Evolutionary conservation across 139 green algal genomes (phyloP).

Genomic region (Mychonastes homosphaera): DNA sequence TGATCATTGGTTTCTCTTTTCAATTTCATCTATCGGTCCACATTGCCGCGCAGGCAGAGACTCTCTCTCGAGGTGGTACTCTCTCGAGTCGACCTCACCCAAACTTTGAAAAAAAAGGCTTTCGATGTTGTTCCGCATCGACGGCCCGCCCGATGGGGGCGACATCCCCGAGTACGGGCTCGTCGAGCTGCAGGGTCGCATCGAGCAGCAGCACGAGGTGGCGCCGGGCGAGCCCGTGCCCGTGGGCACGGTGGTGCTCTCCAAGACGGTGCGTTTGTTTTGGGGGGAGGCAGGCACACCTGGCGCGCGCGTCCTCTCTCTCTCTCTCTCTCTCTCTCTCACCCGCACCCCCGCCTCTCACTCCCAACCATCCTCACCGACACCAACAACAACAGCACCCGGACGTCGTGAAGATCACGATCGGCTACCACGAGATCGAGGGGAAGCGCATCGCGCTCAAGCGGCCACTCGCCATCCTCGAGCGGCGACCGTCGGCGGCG

Average conservation of each 20-base stretch:
- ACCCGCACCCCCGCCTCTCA: neutral
- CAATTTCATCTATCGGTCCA: too few species aligned
- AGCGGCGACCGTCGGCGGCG: conserved; percentile 19
- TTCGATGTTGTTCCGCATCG: too few species aligned
- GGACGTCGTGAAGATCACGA: conserved; percentile 44
- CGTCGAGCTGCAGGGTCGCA: conserved; percentile 35
- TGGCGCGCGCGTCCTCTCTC: neutral
- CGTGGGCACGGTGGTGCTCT: conserved; percentile 21
- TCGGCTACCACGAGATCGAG: conserved; percentile 76
- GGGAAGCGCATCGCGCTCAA: conserved; percentile 63
- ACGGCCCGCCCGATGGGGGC: too few species aligned
- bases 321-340: neutral
- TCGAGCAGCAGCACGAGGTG: conserved; percentile 18
- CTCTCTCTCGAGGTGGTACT: too few species aligned
- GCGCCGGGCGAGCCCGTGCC: neutral
- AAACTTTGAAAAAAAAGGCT: too few species aligned
- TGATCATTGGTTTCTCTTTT: too few species aligned
- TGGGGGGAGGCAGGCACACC: conserved; percentile 1
- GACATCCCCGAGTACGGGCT: conserved; percentile 26
- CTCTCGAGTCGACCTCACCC: too few species aligned
- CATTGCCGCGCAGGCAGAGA: too few species aligned
- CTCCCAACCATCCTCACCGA: conserved; percentile 1
- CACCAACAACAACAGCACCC: conserved; percentile 24
- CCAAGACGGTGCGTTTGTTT: conserved; percentile 1
- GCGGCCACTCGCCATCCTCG: conserved; percentile 67